Evolutionary conservation across 2,329 filamentous ascomycete genomes (phyloP), one percentile per base, ranked within the genome.

Genomic region (Chaetomiaceae sp.): DNA sequence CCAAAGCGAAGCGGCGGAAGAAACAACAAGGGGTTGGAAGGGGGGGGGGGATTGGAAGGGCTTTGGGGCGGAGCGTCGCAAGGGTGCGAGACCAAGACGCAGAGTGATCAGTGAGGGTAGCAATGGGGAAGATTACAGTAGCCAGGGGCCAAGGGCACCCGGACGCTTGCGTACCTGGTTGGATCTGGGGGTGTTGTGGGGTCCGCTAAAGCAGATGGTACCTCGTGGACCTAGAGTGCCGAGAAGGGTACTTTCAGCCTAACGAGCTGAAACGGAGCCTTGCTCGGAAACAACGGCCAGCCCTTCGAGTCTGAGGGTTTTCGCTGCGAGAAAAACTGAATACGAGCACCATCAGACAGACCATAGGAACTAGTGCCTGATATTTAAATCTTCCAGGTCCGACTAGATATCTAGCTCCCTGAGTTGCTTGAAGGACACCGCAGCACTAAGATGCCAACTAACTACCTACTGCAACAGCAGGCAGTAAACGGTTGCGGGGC

Each of bases 31-130:
- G 54, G 59, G 55, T 48, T 55, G 43, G 54, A 58, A 53, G 27
- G 41, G 42, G 21, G 42, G 21, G 56, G 59, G 55, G 56, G 38
- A 54, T 36, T 54, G 53, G 53, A 59, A 55, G 58, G 54, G 34
- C 55, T 53, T 53, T 56, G 58, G 57, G 61, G 59, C 61, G 59
- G 61, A 61, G 60, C 51, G 53, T 53, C 59, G 59, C 59, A 62
- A 60, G 60, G 60, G 55, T 61, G 56, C 48, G 29, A 53, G 54
- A 51, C 53, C 44, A 52, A 25, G 42, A 46, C 29, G 37, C 45
- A 43, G 33, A 46, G 46, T 40, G 49, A 44, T 41, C 53, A 48
- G 40, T 33, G 53, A 53, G 48, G 54, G 57, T 57, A 38, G 55
- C 57, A 56, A 46, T 45, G 56, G 58, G 41, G 58, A 56, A 61